Evolutionary conservation across 352 stramenopile genomes (phyloP).

Genomic region (Phytopythium oedochilum): DNA sequence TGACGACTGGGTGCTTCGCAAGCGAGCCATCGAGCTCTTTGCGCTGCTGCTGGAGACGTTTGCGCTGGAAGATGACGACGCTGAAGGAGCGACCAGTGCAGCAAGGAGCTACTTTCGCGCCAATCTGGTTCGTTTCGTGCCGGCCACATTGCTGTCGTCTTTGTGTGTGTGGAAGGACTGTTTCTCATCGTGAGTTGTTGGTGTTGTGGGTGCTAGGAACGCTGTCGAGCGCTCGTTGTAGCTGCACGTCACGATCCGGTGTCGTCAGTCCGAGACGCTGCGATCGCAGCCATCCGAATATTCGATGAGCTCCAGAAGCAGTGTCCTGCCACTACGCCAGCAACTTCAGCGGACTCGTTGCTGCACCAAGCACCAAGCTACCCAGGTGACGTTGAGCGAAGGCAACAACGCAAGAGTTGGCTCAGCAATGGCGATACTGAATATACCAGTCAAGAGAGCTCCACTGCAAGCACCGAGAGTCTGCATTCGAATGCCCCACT

Average conservation of each 20-base stretch:
- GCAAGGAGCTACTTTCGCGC: constrained; percentile 21
- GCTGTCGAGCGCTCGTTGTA: constrained; percentile 32
- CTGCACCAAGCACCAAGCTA: not conserved
- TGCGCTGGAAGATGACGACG: constrained; percentile 16
- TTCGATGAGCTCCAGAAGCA: constrained; percentile 39
- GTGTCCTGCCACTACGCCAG: constrained; percentile 9
- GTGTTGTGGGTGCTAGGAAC: constrained; percentile 19
- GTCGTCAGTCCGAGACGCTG: constrained; percentile 48
- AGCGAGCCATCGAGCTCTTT: constrained; percentile 48
- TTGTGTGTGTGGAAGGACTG: not conserved
- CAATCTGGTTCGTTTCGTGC: constrained; percentile 20
- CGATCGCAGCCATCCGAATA: constrained; percentile 24
- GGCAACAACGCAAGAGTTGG: not conserved
- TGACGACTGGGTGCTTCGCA: constrained; percentile 51
- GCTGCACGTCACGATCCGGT: constrained; percentile 45
- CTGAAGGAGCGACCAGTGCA: constrained; percentile 8
- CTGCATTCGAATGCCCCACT: not conserved
- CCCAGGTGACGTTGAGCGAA: not conserved
- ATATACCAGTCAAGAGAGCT: not conserved
- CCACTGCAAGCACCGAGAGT: not conserved
- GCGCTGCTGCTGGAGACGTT: constrained; percentile 42
- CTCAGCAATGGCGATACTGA: not conserved
- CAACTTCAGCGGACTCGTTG: not conserved
- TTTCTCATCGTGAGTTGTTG: constrained; percentile 1
- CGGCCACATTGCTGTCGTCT: not conserved